Evolutionary conservation across 2,329 filamentous ascomycete genomes (phyloP).

Genomic region (Dactylonectria macrodidyma): DNA sequence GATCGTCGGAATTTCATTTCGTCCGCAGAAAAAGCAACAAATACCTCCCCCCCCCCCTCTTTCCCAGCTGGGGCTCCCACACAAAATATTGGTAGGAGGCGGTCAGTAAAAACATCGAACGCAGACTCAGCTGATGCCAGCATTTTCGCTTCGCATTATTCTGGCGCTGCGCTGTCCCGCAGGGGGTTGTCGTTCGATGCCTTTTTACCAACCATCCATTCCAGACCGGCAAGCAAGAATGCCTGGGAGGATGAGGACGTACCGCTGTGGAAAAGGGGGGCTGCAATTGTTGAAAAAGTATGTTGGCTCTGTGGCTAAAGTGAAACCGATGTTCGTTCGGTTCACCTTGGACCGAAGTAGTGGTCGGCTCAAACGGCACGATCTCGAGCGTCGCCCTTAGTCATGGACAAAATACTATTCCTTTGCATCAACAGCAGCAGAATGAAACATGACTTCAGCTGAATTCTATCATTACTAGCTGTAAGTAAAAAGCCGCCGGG

Average conservation of each 20-base stretch:
- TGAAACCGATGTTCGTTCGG: too few species aligned
- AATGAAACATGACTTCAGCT: background rate
- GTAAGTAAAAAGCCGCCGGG: background rate
- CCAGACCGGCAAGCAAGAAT: too few species aligned
- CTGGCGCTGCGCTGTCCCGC: constrained; percentile 4
- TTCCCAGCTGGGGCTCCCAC: background rate
- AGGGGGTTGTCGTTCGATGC: constrained; percentile 2
- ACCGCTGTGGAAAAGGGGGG: too few species aligned
- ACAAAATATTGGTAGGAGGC: constrained; percentile 1
- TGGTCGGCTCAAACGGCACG: too few species aligned
- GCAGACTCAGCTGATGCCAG: constrained; percentile 20
- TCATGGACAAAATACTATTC: background rate
- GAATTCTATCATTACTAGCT: background rate
- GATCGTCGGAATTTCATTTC: constrained; percentile 17
- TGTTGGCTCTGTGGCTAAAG: too few species aligned
- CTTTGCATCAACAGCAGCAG: background rate
- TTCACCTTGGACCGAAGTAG: too few species aligned
- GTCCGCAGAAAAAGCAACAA: background rate
- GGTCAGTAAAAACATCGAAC: constrained; percentile 24
- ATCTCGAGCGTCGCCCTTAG: too few species aligned
- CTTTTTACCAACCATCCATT: too few species aligned
- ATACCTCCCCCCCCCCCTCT: too few species aligned
- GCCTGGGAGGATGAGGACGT: too few species aligned
- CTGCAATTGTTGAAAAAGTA: too few species aligned
- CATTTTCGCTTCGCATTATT: constrained; percentile 1